These are phyloP conservation scores for Quercus lobata DNA, from an alignment of 331 rosid species.

Conservation along the genomic window DNA sequence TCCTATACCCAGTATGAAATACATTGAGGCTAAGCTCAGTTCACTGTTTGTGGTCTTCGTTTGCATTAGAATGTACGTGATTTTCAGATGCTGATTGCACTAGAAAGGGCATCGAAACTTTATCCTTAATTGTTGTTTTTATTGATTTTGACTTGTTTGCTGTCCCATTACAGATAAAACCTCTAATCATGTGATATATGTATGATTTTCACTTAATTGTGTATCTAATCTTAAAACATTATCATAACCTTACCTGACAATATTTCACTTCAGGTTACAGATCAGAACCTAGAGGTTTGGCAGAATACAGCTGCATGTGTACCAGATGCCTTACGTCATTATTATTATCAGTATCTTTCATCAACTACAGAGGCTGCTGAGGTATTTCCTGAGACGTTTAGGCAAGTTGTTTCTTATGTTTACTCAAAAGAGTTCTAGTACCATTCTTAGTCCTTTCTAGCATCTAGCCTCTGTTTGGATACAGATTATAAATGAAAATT, in stretches of 20 bases:
- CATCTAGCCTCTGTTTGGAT: too few species aligned
- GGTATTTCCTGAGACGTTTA: constrained; percentile 45
- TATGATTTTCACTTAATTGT: background rate
- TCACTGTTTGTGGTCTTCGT: background rate
- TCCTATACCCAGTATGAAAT: background rate
- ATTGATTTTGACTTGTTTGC: background rate
- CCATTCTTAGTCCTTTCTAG: too few species aligned
- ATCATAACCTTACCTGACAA: background rate
- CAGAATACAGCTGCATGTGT: constrained; percentile 83
- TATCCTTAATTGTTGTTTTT: background rate
- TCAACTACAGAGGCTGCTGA: constrained; percentile 94
- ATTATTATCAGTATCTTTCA: constrained; percentile 88
- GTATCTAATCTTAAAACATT: constrained; percentile 14
- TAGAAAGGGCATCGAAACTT: background rate
- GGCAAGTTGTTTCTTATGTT: constrained; percentile 21
- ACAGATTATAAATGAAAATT: too few species aligned
- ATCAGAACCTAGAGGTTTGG: constrained; percentile 85
- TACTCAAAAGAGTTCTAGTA: background rate
- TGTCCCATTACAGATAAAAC: background rate
- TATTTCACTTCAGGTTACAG: constrained; percentile 62
- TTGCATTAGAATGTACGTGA: background rate
- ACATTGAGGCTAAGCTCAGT: background rate
- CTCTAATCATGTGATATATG: background rate
- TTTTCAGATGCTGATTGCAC: background rate
- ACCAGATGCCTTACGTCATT: constrained; percentile 96